Base-by-base conservation (phyloP, 257 asterid genomes). In the Nicotiana benthamiana region DNA sequence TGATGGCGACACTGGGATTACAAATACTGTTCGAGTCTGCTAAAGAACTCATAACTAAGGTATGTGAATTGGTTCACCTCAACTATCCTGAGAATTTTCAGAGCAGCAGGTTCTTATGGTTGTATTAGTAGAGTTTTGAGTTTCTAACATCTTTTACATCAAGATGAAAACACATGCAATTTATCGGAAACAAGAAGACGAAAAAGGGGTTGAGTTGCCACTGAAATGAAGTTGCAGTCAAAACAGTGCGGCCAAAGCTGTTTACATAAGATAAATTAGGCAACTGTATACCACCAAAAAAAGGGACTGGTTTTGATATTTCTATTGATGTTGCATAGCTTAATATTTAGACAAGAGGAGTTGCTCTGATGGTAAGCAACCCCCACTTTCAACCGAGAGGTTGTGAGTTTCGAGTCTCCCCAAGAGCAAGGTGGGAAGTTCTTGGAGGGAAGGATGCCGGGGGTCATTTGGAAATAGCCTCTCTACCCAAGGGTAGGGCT, bases 1-100 rank as follows among this genome's bases (percentile, higher is more conserved):
- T 93, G 22, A 95, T 95, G 99, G 98, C 99, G n/a, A 95, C 99
- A 56, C 86, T 95, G 62, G 99, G 99, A 83, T 82, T 93, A 80
- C 99, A 95, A 89, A 91, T 93, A 52, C 82, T 95, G 83, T 88
- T 95, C 13, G 98, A 95, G 84, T 95, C 99, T 75, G 93, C 76
- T 30, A 87, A 95, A 67, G 91, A 92, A 85, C 88, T 95, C 62
- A 10, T 92, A 76, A 83, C 91, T 6, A 88, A 92, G 99, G 98
- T 93, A 89, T 74, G 84, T 40, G 34, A 32, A 36, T 34, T 68
- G 57, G n/a, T 52, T 52, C n/a, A 52, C 17, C 52, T 32, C 60
- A 30, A 46, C 26, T 7, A 13, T 26, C 30, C 26, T 27, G n/a
- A 43, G 59, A 12, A 36, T 67, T 48, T 36, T n/a, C 34, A 40